Percentiles rank a stretch among this genome's conserved stretches.
Evolutionary conservation across 2,329 filamentous ascomycete genomes (phyloP).

Genomic region (Botrytis medusae): DNA sequence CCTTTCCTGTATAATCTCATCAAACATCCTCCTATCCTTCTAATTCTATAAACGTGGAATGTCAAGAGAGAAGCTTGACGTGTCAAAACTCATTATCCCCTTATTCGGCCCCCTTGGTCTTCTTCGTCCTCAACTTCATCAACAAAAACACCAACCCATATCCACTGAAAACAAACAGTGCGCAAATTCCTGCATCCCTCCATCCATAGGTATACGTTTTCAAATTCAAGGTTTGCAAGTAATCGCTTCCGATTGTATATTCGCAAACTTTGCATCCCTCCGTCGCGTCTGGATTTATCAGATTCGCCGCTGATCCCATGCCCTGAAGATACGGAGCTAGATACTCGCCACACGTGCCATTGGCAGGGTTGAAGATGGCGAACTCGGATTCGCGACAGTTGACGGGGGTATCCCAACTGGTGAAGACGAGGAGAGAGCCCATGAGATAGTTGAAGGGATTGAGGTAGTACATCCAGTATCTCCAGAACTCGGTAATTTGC

Average conservation of each 20-base stretch:
- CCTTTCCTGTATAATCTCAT: background rate
- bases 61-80: background rate
- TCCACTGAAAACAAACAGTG: slow-evolving; percentile 45
- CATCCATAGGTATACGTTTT: slow-evolving; percentile 63
- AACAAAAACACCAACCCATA: slow-evolving; percentile 48
- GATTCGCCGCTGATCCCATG: slow-evolving; percentile 48
- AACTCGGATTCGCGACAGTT: slow-evolving; percentile 51
- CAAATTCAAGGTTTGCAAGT: slow-evolving; percentile 59
- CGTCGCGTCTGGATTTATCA: slow-evolving; percentile 60
- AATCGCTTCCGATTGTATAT: slow-evolving; percentile 58
- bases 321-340: slow-evolving; percentile 51
- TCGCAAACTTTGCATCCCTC: slow-evolving; percentile 60
- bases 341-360: slow-evolving; percentile 61
- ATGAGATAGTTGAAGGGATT: slow-evolving; percentile 64
- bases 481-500: slow-evolving; percentile 69
- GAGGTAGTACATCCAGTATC: slow-evolving; percentile 50
- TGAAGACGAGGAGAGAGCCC: slow-evolving; percentile 54
- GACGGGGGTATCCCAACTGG: slow-evolving; percentile 49
- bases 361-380: slow-evolving; percentile 43
- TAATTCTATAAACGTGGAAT: background rate
- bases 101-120: slow-evolving; percentile 45
- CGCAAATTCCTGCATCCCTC: slow-evolving; percentile 58
- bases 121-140: slow-evolving; percentile 51
- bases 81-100: background rate
- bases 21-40: background rate